phyloP scores from a whole-genome alignment of 495 filamentous ascomycete species.

The Elasticomyces elasticus region DNA sequence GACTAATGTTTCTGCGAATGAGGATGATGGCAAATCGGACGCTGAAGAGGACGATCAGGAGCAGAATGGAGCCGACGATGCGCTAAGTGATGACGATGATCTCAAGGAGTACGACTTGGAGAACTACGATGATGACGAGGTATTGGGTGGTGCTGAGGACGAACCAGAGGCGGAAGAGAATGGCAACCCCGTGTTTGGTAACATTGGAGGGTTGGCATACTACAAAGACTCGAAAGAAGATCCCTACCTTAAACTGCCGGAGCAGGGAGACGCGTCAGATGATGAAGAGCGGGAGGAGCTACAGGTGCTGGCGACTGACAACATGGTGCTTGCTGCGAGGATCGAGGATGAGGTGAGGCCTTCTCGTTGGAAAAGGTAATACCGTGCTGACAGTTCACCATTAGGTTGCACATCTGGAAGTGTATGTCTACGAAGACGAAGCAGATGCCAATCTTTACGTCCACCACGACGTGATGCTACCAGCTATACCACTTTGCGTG shows the following conservation, averaged over 20 bases:
- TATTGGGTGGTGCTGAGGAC: conserved; percentile 66
- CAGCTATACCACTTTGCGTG: conserved; percentile 85
- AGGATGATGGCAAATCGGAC: conserved; percentile 24
- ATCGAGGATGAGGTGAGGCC: conserved; percentile 81
- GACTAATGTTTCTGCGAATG: conserved; percentile 18
- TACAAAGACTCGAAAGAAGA: conserved; percentile 88
- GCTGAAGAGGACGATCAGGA: conserved; percentile 17
- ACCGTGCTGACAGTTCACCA: too few relatives aligned
- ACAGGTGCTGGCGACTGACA: conserved; percentile 86
- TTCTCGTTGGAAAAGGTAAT: conserved; percentile 68
- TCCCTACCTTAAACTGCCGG: conserved; percentile 85
- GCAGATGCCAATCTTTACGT: conserved; percentile 96
- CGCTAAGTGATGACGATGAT: conserved; percentile 63
- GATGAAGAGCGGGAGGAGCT: conserved; percentile 89
- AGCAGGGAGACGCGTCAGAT: conserved; percentile 53
- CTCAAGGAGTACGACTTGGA: conserved; percentile 93
- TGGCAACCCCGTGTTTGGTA: conserved; percentile 86
- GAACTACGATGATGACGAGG: conserved; percentile 62
- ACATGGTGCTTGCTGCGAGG: conserved; percentile 81
- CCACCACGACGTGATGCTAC: conserved; percentile 99
- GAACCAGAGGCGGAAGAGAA: conserved; percentile 48
- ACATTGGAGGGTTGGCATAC: conserved; percentile 84
- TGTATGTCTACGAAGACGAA: conserved; percentile 92
- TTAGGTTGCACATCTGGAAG: conserved; percentile 74
- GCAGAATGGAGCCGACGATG: conserved; percentile 18